phyloP scores from a whole-genome alignment of 371 early-diverging fungal genomes.

The Mucor mucedo region DNA sequence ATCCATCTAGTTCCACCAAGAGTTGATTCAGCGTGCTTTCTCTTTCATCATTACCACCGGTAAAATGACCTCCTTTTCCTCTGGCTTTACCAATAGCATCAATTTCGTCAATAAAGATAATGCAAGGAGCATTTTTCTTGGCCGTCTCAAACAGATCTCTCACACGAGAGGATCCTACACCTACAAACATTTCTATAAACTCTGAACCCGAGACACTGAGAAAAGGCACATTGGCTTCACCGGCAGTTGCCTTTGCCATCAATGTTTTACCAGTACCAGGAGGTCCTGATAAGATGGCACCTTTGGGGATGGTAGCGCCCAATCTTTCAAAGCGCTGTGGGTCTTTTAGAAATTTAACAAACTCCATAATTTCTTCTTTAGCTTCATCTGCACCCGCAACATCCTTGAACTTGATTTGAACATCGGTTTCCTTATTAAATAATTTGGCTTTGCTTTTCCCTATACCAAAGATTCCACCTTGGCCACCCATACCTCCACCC shows the following conservation, averaged over 20 bases:
- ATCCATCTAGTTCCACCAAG: conserved; percentile 99
- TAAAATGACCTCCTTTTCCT: conserved; percentile 95
- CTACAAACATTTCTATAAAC: conserved; percentile 98
- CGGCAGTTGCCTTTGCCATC: conserved; percentile 69
- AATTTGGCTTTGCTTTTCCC: conserved; percentile 95
- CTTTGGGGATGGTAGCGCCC: conserved; percentile 96
- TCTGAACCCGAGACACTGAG: conserved; percentile 98
- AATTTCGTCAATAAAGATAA: conserved; percentile 99
- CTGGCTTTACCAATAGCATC: conserved; percentile 99
- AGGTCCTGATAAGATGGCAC: conserved; percentile 96
- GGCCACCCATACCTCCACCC: conserved; percentile 47
- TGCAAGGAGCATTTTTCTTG: conserved; percentile 98
- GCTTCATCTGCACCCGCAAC: conserved; percentile 99
- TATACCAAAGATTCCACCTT: conserved; percentile 93
- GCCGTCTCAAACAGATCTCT: conserved; percentile 98
- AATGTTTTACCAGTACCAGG: conserved; percentile 94
- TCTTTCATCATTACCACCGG: conserved; percentile 99
- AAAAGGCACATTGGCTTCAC: conserved; percentile 88
- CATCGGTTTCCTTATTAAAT: conserved; percentile 95
- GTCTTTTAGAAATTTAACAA: conserved; percentile 40
- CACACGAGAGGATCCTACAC: conserved; percentile 98
- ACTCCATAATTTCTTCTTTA: conserved; percentile 71
- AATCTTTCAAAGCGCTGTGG: conserved; percentile 81
- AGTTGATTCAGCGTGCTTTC: conserved; percentile 97
- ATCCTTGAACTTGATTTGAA: conserved; percentile 97